A percentile compares a stretch with the other conserved stretches of the same genome.
Evolutionary conservation across 805 yeast genomes (phyloP).

Genomic region (Lachancea kluyveri): DNA sequence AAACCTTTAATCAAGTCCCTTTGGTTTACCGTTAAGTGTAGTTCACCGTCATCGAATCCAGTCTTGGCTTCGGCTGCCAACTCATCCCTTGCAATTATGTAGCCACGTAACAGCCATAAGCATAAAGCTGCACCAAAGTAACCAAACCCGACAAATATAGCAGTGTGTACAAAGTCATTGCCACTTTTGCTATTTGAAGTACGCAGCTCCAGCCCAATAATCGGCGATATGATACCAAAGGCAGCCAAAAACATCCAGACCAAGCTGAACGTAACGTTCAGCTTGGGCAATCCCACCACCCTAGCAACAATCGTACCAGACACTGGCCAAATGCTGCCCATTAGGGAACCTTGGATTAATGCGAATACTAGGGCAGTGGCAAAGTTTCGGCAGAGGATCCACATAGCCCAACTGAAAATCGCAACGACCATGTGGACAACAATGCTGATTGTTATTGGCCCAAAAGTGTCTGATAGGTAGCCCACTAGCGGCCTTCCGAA

Average conservation of each 20-base stretch:
- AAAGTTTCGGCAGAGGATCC: conserved; percentile 52
- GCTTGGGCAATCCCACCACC: conserved; percentile 46
- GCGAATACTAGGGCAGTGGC: conserved; percentile 52
- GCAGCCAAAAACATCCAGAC: conserved; percentile 47
- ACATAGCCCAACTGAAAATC: conserved; percentile 41
- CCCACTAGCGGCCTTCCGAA: conserved; percentile 55
- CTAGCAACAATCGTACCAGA: conserved; percentile 46
- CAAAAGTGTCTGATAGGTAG: conserved; percentile 41
- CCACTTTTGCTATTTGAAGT: conserved; percentile 23
- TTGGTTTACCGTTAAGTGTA: conserved; percentile 14
- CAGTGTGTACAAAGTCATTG: conserved; percentile 44
- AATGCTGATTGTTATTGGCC: conserved; percentile 43
- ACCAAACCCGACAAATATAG: conserved; percentile 54
- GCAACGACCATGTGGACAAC: conserved; percentile 35
- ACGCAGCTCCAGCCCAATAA: conserved; percentile 51
- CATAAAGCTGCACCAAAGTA: conserved; percentile 41
- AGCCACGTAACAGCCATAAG: conserved; percentile 46
- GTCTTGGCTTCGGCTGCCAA: conserved; percentile 21
- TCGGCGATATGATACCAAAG: conserved; percentile 51
- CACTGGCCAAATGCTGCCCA: conserved; percentile 59
- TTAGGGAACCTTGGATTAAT: conserved; percentile 45
- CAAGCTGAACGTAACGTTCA: conserved; percentile 45
- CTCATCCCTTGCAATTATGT: conserved; percentile 45
- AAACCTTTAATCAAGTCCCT: conserved; percentile 6
- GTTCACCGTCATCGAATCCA: conserved; percentile 25